Evolutionary conservation across 192 early-diverging fungal species (phyloP).

Genomic region (Backusella morwellensis): DNA sequence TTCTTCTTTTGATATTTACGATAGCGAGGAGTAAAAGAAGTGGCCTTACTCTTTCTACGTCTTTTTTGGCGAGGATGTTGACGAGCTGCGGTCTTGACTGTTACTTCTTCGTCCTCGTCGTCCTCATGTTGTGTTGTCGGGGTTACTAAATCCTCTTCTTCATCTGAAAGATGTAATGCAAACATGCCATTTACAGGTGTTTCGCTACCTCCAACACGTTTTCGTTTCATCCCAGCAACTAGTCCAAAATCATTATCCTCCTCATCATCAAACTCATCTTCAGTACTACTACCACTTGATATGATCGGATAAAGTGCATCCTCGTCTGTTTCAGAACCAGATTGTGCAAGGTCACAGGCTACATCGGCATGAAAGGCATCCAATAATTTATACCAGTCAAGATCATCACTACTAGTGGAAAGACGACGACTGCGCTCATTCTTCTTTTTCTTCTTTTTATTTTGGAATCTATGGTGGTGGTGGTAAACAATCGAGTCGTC

Average conservation of each 20-base stretch:
- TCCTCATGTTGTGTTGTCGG: not conserved
- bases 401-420: not conserved
- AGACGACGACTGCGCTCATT: not conserved
- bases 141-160: not conserved
- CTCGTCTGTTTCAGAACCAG: not conserved
- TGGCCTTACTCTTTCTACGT: conserved; percentile 7
- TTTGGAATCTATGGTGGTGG: not conserved
- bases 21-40: conserved; percentile 14
- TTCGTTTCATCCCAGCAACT: not conserved
- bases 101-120: not conserved
- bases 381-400: conserved; percentile 16
- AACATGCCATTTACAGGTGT: not conserved
- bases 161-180: not conserved
- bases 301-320: not conserved
- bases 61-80: not conserved
- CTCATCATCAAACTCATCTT: conserved; percentile 5
- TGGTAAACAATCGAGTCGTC: not conserved
- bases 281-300: conserved; percentile 2
- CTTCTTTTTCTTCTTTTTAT: not conserved
- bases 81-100: not conserved
- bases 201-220: not conserved
- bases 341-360: conserved; percentile 10
- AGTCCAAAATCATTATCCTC: conserved; percentile 6
- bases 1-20: conserved; percentile 18
- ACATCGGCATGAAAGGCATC: conserved; percentile 11